These are phyloP conservation scores for Cyclocybe aegerita DNA, from an alignment of 768 basidiomycete genomes.

Conservation along the genomic window DNA sequence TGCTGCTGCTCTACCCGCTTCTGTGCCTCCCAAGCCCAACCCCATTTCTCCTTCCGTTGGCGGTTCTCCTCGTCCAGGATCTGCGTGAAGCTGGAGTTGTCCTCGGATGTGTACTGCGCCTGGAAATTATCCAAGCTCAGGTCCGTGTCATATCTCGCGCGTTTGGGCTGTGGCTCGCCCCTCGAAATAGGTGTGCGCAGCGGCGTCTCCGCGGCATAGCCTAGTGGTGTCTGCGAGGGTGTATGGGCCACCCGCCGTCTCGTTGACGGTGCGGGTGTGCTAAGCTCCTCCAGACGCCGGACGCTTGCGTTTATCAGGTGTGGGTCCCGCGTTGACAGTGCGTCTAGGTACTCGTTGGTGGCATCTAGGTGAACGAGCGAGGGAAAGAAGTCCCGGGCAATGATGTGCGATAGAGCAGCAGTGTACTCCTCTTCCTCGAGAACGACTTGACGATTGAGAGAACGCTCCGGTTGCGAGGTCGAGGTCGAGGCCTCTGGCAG, in stretches of 20 bases:
- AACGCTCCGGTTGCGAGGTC: constrained; percentile 40
- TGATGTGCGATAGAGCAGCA: constrained; percentile 84
- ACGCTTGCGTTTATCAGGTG: constrained; percentile 76
- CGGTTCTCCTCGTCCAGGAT: constrained; percentile 90
- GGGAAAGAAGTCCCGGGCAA: constrained; percentile 97
- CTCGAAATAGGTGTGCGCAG: constrained; percentile 28
- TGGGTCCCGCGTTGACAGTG: constrained; percentile 73
- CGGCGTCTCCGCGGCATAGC: constrained; percentile 64
- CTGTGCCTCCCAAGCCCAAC: constrained; percentile 96
- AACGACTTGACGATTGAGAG: constrained; percentile 69
- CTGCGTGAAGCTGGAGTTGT: constrained; percentile 94
- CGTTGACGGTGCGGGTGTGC: constrained; percentile 36
- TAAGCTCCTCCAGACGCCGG: constrained; percentile 65
- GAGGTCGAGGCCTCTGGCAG: constrained; percentile 1
- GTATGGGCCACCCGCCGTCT: constrained; percentile 32
- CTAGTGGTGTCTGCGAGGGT: constrained; percentile 70
- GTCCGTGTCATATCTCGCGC: constrained; percentile 55
- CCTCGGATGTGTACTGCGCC: constrained; percentile 90
- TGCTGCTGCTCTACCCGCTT: constrained; percentile 69
- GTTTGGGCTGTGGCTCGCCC: constrained; percentile 50
- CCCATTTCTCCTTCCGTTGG: constrained; percentile 75
- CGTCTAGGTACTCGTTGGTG: constrained; percentile 83
- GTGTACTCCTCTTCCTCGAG: constrained; percentile 97
- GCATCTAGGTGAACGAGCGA: constrained; percentile 88
- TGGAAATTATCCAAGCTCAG: constrained; percentile 87